Conservation (phyloP, 164 flowering plant species). For the Saururus chinensis region DNA sequence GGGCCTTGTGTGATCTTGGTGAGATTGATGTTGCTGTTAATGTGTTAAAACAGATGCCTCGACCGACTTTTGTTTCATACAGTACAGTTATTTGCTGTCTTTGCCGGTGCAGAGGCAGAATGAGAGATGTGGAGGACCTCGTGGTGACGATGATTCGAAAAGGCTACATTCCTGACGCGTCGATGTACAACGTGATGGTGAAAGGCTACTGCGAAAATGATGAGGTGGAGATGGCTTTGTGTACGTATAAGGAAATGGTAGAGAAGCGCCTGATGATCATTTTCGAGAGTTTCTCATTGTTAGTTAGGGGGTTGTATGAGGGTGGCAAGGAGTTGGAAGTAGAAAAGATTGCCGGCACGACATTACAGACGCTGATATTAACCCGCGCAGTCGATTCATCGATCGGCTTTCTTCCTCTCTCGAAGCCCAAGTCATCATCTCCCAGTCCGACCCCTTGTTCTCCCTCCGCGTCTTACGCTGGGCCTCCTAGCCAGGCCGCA, state of each 20-base stretch:
- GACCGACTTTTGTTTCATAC: constrained; percentile 39
- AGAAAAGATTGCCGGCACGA: constrained; percentile 1
- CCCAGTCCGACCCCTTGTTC: constrained; percentile 32
- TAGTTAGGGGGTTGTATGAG: constrained; percentile 22
- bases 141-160: constrained; percentile 25
- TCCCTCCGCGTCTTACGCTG: constrained; percentile 50
- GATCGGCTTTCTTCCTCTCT: constrained; percentile 20
- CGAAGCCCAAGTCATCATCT: constrained; percentile 32
- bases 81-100: constrained; percentile 28
- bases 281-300: constrained; percentile 21
- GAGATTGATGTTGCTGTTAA: constrained; percentile 26
- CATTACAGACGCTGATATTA: constrained; percentile 4
- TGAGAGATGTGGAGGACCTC: constrained; percentile 32
- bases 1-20: constrained; percentile 16
- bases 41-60: constrained; percentile 26
- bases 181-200: constrained; percentile 26
- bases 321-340: constrained; percentile 21
- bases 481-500: constrained; percentile 36
- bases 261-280: constrained; percentile 16
- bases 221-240: constrained; percentile 23
- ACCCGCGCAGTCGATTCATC: constrained; percentile 27
- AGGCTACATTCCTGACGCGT: constrained; percentile 23
- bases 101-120: constrained; percentile 23
- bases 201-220: constrained; percentile 24
- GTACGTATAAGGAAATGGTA: constrained; percentile 20